Evolutionary conservation across 345 rosid species (phyloP), one percentile per base, ranked within the genome.

Genomic region (Dimocarpus longan): DNA sequence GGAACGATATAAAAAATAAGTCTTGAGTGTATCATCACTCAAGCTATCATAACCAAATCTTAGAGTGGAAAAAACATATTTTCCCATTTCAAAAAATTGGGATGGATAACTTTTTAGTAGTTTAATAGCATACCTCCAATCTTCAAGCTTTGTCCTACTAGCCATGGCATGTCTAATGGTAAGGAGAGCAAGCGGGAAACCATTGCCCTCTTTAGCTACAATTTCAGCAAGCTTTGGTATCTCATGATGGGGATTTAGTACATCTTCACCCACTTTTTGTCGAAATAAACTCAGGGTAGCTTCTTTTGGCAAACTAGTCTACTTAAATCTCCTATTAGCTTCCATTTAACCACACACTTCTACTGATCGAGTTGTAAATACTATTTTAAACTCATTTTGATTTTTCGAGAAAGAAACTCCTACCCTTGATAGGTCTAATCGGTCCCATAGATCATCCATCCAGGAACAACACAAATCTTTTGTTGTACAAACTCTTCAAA

Each of bases 141-240:
- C 57, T 52, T 52, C 19, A 0, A 19, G 57, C 6, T 0, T 52
- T 10, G 1, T 52, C 57, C 57, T 52, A 19, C 57, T 52, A 52
- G 57, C 19, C 57, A 52, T 52, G 57, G 67, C 65, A 15, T 8
- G 13, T 2, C 46, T 66, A 15, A 32, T 57, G 0, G 76, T 73
- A n/a, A 73, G 40, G 2, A 73, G 65, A 19, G 76, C 75, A 7
- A 71, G 59, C 18, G 65, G 75, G 19, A 71, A 32, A 71, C 75
- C 64, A 3, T 11, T 22, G 10, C 75, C 52, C 64, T 71, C 75
- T 54, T 54, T 18, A 7, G 75, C 39, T 21, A n/a, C n/a, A n/a
- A n/a, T n/a, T n/a, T n/a, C n/a, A n/a, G n/a, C n/a, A n/a, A n/a
- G n/a, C n/a, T n/a, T 5, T 1, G n/a, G 65, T 26, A 71, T 13